phyloP scores from a whole-genome alignment of 2,329 filamentous ascomycete species.

The Pseudogymnoascus sp. region DNA sequence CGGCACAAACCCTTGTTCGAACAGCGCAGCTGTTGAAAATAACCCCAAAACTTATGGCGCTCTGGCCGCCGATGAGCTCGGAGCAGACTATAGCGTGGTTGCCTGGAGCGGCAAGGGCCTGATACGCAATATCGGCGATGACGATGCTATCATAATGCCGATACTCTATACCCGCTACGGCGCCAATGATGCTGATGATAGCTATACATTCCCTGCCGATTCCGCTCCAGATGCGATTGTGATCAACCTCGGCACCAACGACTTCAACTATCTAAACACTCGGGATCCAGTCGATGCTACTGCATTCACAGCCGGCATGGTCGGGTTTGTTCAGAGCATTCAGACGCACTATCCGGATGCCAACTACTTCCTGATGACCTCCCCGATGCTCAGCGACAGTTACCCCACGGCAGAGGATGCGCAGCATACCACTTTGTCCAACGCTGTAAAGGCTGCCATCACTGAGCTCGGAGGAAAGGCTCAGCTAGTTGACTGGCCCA shows the following conservation, averaged over 20 bases:
- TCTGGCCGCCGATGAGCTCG: conserved; percentile 32
- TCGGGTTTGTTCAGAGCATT: conserved; percentile 28
- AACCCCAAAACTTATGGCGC: conserved; percentile 36
- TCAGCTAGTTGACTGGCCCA: conserved; percentile 35
- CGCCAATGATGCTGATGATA: conserved; percentile 31
- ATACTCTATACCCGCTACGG: conserved; percentile 35
- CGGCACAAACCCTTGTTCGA: conserved; percentile 32
- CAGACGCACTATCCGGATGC: conserved; percentile 30
- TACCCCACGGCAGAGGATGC: conserved; percentile 31
- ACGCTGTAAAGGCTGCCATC: conserved; percentile 30
- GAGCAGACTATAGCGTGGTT: conserved; percentile 35
- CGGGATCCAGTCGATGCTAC: conserved; percentile 25
- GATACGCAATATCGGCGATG: conserved; percentile 31
- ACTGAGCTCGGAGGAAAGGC: conserved; percentile 26
- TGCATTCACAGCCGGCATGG: conserved; percentile 24
- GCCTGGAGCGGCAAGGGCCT: conserved; percentile 39
- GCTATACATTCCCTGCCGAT: conserved; percentile 30
- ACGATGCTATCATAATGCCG: conserved; percentile 30
- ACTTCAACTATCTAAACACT: conserved; percentile 31
- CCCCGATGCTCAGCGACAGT: conserved; percentile 33
- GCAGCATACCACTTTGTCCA: conserved; percentile 31
- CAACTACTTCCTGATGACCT: conserved; percentile 33
- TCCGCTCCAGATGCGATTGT: conserved; percentile 31
- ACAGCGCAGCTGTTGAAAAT: conserved; percentile 32
- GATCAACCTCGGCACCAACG: conserved; percentile 38